A percentile compares a stretch with the other conserved stretches of the same genome.
Conservation (phyloP, 176 grass and related monocot species). For the Oryza brachyantha region DNA sequence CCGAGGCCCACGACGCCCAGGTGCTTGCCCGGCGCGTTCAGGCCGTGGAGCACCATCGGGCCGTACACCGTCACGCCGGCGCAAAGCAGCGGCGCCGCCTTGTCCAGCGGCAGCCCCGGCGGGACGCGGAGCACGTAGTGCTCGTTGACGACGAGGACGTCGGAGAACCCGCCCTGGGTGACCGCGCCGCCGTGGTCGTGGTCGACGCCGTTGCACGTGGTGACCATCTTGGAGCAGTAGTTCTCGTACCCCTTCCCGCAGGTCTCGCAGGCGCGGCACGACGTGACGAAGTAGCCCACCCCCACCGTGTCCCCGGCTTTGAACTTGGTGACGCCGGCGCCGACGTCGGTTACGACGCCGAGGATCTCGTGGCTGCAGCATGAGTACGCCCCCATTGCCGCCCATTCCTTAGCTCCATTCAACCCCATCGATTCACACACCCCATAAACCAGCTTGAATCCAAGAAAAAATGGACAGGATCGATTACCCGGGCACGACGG, state of each 20-base stretch:
- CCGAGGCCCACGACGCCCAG: constrained; percentile 66
- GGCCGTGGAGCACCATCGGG: constrained; percentile 58
- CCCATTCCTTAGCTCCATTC: background rate
- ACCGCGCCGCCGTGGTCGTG: constrained; percentile 33
- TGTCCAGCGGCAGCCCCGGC: constrained; percentile 35
- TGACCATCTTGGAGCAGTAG: constrained; percentile 50
- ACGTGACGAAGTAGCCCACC: constrained; percentile 58
- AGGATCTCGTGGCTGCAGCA: constrained; percentile 52
- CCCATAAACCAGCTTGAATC: background rate
- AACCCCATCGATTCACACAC: background rate
- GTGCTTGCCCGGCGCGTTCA: constrained; percentile 60
- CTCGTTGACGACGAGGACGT: constrained; percentile 43
- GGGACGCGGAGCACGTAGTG: constrained; percentile 55
- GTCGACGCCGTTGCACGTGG: constrained; percentile 56
- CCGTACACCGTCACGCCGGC: constrained; percentile 63
- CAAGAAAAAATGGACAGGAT: background rate
- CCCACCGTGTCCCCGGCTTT: constrained; percentile 59
- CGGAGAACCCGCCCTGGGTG: constrained; percentile 60
- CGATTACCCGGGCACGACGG: constrained; percentile 65
- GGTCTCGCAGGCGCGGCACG: constrained; percentile 59
- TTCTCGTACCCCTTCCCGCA: constrained; percentile 54
- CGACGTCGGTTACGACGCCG: constrained; percentile 44
- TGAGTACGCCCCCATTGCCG: background rate
- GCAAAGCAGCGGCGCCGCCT: constrained; percentile 60
- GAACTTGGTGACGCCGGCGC: constrained; percentile 47